Conservation (phyloP, 805 yeast genomes). For the Saturnispora serradocipensis region DNA sequence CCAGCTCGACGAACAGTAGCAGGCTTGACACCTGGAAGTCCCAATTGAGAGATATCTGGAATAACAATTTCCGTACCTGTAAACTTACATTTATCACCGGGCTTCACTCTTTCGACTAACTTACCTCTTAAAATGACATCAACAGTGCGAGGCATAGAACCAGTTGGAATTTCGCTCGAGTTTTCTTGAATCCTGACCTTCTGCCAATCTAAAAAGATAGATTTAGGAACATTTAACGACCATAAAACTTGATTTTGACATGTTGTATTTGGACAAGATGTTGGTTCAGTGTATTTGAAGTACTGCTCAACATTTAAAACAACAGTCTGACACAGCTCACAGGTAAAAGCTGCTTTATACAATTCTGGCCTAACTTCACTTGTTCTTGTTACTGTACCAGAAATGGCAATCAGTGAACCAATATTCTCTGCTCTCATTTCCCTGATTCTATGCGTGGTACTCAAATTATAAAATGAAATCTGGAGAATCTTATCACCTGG, state of each 20-base stretch:
- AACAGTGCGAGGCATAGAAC: constrained; percentile 95
- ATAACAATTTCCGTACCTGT: constrained; percentile 92
- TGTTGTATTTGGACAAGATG: constrained; percentile 77
- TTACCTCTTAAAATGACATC: constrained; percentile 92
- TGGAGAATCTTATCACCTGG: constrained; percentile 71
- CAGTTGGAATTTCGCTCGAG: constrained; percentile 94
- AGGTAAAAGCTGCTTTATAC: constrained; percentile 75
- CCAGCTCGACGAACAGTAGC: constrained; percentile 56
- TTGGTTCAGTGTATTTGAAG: constrained; percentile 91
- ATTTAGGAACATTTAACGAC: constrained; percentile 75
- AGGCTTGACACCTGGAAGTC: constrained; percentile 92
- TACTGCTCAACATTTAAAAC: constrained; percentile 88
- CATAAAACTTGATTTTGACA: constrained; percentile 83
- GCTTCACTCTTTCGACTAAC: constrained; percentile 90
- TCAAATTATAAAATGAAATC: constrained; percentile 80
- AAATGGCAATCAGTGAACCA: constrained; percentile 73
- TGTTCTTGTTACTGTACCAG: constrained; percentile 94
- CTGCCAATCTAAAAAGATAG: constrained; percentile 94
- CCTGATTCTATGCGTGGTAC: constrained; percentile 73
- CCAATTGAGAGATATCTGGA: constrained; percentile 90
- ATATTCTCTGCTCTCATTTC: constrained; percentile 85
- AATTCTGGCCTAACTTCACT: constrained; percentile 95
- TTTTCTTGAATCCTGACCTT: constrained; percentile 91
- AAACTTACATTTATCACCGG: constrained; percentile 91
- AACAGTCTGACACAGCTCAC: constrained; percentile 78